These are phyloP conservation scores for Monosporozyma aerobia DNA, from an alignment of 805 yeast species.

Conservation along the genomic window DNA sequence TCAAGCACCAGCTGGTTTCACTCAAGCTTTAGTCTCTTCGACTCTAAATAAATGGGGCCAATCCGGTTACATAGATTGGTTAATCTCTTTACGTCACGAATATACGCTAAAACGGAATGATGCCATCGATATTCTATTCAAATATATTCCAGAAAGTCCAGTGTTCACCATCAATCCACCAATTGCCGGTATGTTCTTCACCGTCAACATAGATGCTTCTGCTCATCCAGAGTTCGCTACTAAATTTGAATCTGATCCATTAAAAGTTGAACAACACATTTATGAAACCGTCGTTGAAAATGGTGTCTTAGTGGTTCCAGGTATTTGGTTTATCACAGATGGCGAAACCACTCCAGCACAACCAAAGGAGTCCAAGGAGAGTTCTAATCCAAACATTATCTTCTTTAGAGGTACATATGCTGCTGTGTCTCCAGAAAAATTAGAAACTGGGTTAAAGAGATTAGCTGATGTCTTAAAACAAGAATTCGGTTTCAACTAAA, in stretches of 20 bases:
- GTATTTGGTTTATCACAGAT: conserved; percentile 63
- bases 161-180: conserved; percentile 44
- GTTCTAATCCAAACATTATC: conserved; percentile 37
- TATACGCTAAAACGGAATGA: conserved; percentile 84
- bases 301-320: conserved; percentile 72
- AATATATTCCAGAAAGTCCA: conserved; percentile 35
- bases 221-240: conserved; percentile 67
- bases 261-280: conserved; percentile 53
- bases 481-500: conserved; percentile 33
- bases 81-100: conserved; percentile 70
- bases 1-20: conserved; percentile 74
- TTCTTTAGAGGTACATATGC: conserved; percentile 87
- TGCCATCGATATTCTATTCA: conserved; percentile 65
- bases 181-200: conserved; percentile 82
- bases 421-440: conserved; percentile 63
- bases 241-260: conserved; percentile 48
- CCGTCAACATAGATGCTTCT: conserved; percentile 62
- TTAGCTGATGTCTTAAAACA: conserved; percentile 54
- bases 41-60: conserved; percentile 84
- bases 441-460: conserved; percentile 53
- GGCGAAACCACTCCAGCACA: conserved; percentile 55
- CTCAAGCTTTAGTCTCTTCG: conserved; percentile 63
- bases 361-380: conserved; percentile 34
- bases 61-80: conserved; percentile 80
- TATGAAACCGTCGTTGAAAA: conserved; percentile 50